phyloP scores from a whole-genome alignment of 768 basidiomycete species.

The Heimioporus sp. region DNA sequence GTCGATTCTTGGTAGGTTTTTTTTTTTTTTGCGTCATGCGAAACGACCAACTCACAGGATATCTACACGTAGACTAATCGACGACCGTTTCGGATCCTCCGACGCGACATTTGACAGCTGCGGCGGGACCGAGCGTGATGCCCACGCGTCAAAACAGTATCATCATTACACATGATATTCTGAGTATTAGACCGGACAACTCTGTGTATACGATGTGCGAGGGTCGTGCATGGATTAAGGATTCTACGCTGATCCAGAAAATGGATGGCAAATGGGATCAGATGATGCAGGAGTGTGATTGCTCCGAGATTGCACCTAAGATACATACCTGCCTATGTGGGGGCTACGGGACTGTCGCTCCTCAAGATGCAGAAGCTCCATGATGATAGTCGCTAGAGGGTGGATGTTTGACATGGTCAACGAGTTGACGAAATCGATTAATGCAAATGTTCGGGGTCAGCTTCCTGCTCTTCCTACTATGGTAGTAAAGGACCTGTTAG shows the following conservation, averaged over 20 bases:
- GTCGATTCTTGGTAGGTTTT: conserved; percentile 83
- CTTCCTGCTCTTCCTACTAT: conserved; percentile 21
- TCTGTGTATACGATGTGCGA: conserved; percentile 91
- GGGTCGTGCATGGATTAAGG: conserved; percentile 86
- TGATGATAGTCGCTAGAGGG: conserved; percentile 54
- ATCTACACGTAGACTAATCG: conserved; percentile 56
- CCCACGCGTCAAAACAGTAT: conserved; percentile 57
- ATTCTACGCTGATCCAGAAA: conserved; percentile 77
- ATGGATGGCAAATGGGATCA: conserved; percentile 62
- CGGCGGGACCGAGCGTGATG: too few relatives aligned
- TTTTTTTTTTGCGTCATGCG: not conserved
- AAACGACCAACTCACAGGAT: not conserved
- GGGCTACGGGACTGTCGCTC: conserved; percentile 47
- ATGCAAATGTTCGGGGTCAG: not conserved
- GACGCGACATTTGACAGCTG: conserved; percentile 82
- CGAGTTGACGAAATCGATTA: conserved; percentile 24
- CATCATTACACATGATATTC: conserved; percentile 91
- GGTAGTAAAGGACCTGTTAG: too few relatives aligned
- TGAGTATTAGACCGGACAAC: conserved; percentile 69
- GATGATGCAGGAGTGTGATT: too few relatives aligned
- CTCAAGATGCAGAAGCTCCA: conserved; percentile 45
- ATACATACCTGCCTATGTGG: conserved; percentile 32
- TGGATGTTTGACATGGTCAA: conserved; percentile 96
- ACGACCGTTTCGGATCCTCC: conserved; percentile 87
- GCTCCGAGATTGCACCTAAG: conserved; percentile 49